Percentiles rank a stretch among this genome's conserved stretches.
Evolutionary conservation across 2,329 filamentous ascomycete species (phyloP).

Genomic region (Hymenoscyphus linearis): DNA sequence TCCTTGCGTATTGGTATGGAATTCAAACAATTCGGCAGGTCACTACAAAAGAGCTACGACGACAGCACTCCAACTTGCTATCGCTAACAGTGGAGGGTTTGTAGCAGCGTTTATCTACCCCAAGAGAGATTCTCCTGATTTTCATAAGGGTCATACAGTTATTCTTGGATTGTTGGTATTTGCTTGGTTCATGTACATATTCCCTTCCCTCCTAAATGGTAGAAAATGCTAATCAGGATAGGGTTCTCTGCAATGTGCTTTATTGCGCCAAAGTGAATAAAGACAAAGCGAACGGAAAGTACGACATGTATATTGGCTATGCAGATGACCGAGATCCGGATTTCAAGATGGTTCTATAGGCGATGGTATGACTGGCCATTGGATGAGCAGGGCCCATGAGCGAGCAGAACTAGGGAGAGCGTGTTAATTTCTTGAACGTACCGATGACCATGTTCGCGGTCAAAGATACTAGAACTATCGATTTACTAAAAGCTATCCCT

Average conservation of each 20-base stretch:
- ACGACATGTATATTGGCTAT: slow-evolving; percentile 49
- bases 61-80: slow-evolving; percentile 57
- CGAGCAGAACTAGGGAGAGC: no score
- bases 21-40: slow-evolving; percentile 53
- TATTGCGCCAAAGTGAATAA: slow-evolving; percentile 60
- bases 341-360: slow-evolving; percentile 54
- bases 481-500: no score
- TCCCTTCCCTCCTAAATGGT: not conserved
- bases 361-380: no score
- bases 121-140: slow-evolving; percentile 48
- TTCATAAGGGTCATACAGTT: slow-evolving; percentile 56
- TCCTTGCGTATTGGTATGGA: slow-evolving; percentile 47
- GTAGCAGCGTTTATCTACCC: slow-evolving; percentile 62
- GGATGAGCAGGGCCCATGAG: no score
- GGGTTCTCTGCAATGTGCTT: slow-evolving; percentile 53
- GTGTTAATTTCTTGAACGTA: no score
- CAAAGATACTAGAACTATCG: no score
- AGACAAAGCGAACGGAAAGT: slow-evolving; percentile 56
- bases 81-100: slow-evolving; percentile 64
- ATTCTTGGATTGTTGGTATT: slow-evolving; percentile 54
- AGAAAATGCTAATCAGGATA: slow-evolving; percentile 28
- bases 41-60: slow-evolving; percentile 68
- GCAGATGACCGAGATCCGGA: slow-evolving; percentile 59
- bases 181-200: slow-evolving; percentile 58
- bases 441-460: no score